Evolutionary conservation across 352 stramenopile genomes (phyloP), one percentile per base, ranked within the genome.

Genomic region (Phytophthora agathidicida): DNA sequence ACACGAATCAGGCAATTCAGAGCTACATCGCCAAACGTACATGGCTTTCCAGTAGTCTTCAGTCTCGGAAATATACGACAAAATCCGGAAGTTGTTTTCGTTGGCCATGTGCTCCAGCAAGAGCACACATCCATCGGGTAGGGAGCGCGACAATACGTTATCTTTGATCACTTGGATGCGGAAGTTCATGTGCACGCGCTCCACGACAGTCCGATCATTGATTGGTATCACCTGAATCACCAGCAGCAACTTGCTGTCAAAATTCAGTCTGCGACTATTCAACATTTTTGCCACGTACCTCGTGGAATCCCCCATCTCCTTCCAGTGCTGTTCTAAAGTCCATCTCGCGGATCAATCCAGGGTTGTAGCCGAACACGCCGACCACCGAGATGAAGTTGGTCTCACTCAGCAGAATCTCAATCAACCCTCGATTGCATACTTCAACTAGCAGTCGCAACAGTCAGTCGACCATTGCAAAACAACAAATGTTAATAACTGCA

Each of bases 81-180:
- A 60, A 35, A 95, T 95, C 53, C 86, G 61, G 55, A 79, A 93
- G 55, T 91, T 95, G 71, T 95, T 93, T 46, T 95, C 86, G 60
- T 93, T 93, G 36, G 82, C 53, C 55, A 95, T 83, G 47, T 91
- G 82, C 28, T 93, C 84, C 22, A 95, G 60, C 72, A 93, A 81
- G 39, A 93, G 74, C 28, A 88, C 79, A 20, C 79, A 85, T 42
- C 79, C 76, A 51, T 95, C 86, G 0, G 83, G 82, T 7, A 95
- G 50, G 32, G 81, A 86, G n/a, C 86, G 80, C 31, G 82, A 84
- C 14, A 95, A 39, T 36, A 95, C 77, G 44, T 92, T 93, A 60
- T 95, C 86, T 45, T 93, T 95, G 56, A 95, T 90, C 48, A 93
- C 86, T 46, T 93, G 83, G 56, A 95, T 93, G 31, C 86, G 86